Conservation (phyloP, 2,329 filamentous ascomycete genomes). For the Ceratocystiopsis brevicomis region DNA sequence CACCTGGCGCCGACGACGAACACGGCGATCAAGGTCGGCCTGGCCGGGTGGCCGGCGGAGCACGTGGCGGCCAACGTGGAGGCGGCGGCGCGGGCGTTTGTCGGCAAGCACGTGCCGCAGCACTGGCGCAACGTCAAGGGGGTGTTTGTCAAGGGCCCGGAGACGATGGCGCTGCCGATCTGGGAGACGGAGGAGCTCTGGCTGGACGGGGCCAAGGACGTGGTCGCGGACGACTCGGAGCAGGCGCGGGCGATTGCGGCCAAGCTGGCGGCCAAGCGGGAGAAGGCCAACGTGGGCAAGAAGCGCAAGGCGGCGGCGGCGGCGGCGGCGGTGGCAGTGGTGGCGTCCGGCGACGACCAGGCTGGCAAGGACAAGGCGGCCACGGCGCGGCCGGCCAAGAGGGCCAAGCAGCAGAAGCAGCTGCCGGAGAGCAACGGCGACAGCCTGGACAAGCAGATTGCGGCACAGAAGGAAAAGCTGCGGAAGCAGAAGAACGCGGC, state of each 20-base stretch:
- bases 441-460: slow-evolving; percentile 37
- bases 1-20: slow-evolving; percentile 62
- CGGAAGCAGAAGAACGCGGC: slow-evolving; percentile 40
- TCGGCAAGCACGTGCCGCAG: slow-evolving; percentile 65
- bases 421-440: slow-evolving; percentile 27
- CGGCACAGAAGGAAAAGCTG: slow-evolving; percentile 37
- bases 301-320: slow-evolving; percentile 34
- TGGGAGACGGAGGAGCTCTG: slow-evolving; percentile 89
- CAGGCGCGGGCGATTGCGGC: slow-evolving; percentile 24
- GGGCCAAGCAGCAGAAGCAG: slow-evolving; percentile 29
- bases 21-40: slow-evolving; percentile 63
- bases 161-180: slow-evolving; percentile 78
- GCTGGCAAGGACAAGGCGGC: slow-evolving; percentile 27
- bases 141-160: slow-evolving; percentile 78
- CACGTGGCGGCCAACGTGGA: slow-evolving; percentile 67
- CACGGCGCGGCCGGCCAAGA: slow-evolving; percentile 23
- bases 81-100: slow-evolving; percentile 47
- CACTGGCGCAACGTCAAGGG: slow-evolving; percentile 74
- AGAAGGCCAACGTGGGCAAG: slow-evolving; percentile 45
- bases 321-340: slow-evolving; percentile 5
- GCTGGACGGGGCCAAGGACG: slow-evolving; percentile 53
- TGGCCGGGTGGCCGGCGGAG: slow-evolving; percentile 52
- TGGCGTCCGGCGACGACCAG: slow-evolving; percentile 20
- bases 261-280: slow-evolving; percentile 14
- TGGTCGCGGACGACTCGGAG: slow-evolving; percentile 39